Evolutionary conservation across 306 rosid species (phyloP), one percentile per base, ranked within the genome.

Genomic region (Citrullus amarus): DNA sequence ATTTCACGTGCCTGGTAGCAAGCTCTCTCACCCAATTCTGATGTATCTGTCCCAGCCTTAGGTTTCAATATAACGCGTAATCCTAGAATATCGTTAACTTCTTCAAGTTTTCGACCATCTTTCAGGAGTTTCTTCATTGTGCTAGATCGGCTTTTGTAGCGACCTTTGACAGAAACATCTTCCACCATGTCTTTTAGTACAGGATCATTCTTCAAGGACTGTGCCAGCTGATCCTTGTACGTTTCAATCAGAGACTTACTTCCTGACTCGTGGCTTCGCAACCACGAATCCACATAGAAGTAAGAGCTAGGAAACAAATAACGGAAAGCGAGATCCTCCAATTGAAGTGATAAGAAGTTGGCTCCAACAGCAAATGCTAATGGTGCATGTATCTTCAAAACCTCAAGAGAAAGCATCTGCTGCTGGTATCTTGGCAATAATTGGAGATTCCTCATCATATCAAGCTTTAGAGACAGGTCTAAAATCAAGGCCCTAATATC

Each of bases 81-180:
- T 57, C 97, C 98, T 61, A 95, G 79, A 74, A 95, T 90, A 78
- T 95, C 98, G 66, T 92, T 80, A 36, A 92, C 97, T 81, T 91
- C 89, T 73, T 92, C 96, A 0, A 96, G 91, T 81, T 84, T 87
- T 84, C 98, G 80, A 16, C 98, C 98, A 84, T 95, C 98, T 77
- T 83, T 90, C 83, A 92, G 83, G 58, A 95, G 88, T 87, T 95
- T 95, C 89, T 91, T 90, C 98, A 95, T 95, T 0, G 96, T 95
- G 77, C 98, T 92, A 78, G 86, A 95, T 15, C 93, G 96, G 56
- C 97, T 95, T 80, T 95, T 95, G 48, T 89, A 89, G 18, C 97
- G 92, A 67, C 96, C 97, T 78, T 84, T 80, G 55, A 95, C 86
- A 0, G 85, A 82, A 77, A 95, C 50, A 86, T 80, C 87, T 20